These are phyloP conservation scores for Tuctoria greenei DNA, from an alignment of 176 grass and related monocot species.

Conservation along the genomic window DNA sequence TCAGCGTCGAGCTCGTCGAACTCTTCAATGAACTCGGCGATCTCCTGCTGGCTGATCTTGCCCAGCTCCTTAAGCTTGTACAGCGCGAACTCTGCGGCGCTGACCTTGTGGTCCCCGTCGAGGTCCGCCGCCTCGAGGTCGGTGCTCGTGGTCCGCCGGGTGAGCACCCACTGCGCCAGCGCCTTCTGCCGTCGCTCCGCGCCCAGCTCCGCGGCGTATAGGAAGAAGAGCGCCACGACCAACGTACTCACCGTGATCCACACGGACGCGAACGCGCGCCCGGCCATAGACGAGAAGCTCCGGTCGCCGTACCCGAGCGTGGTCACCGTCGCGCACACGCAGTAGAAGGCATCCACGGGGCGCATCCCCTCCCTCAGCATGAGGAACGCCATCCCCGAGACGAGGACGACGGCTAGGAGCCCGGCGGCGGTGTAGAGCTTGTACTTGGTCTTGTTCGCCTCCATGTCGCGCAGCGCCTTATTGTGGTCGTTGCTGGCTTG, in stretches of 20 bases:
- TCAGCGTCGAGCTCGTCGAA: constrained; percentile 69
- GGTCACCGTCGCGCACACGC: constrained; percentile 64
- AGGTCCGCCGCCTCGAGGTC: constrained; percentile 73
- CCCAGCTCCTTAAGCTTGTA: constrained; percentile 80
- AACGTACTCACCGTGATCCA: constrained; percentile 70
- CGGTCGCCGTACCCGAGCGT: constrained; percentile 69
- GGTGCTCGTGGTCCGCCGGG: constrained; percentile 37
- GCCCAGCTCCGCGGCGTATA: constrained; percentile 59
- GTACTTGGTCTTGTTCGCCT: constrained; percentile 43
- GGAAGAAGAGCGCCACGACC: constrained; percentile 65
- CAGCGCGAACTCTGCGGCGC: constrained; percentile 59
- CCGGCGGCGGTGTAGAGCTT: constrained; percentile 36
- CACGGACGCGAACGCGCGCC: constrained; percentile 51
- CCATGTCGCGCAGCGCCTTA: constrained; percentile 43
- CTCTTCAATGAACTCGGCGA: constrained; percentile 55
- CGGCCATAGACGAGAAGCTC: constrained; percentile 45
- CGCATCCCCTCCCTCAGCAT: constrained; percentile 43
- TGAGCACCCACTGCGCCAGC: constrained; percentile 55
- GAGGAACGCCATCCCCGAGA: constrained; percentile 37
- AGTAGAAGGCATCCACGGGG: constrained; percentile 54
- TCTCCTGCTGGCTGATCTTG: constrained; percentile 60
- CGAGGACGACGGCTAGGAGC: constrained; percentile 26
- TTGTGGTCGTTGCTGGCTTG: background rate
- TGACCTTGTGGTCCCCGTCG: constrained; percentile 42
- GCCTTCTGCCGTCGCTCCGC: constrained; percentile 48